These are phyloP conservation scores for Pseudogymnoascus sp. DNA, from an alignment of 2,329 filamentous ascomycete genomes.

Conservation along the genomic window DNA sequence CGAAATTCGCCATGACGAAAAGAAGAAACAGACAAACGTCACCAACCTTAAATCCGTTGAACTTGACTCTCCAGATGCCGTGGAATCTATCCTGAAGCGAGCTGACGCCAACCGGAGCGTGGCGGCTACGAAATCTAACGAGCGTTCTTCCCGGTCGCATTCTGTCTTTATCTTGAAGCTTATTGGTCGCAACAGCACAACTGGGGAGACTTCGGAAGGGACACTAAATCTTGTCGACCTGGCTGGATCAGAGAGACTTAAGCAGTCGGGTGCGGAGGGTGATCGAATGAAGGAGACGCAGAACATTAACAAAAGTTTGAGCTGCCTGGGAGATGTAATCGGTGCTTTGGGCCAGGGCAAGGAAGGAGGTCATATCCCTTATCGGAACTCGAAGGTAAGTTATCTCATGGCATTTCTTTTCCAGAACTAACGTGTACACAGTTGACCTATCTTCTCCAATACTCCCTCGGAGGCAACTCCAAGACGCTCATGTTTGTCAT, in stretches of 20 bases:
- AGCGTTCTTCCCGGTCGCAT: constrained; percentile 87
- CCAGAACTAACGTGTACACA: constrained; percentile 27
- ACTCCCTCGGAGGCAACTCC: constrained; percentile 86
- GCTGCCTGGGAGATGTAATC: constrained; percentile 89
- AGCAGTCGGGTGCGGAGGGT: constrained; percentile 78
- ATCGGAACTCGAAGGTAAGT: constrained; percentile 82
- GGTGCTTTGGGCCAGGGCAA: constrained; percentile 80
- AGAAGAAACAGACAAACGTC: constrained; percentile 72
- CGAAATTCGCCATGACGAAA: constrained; percentile 79
- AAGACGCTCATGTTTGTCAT: constrained; percentile 99
- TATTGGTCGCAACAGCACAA: constrained; percentile 56
- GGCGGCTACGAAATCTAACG: constrained; percentile 95
- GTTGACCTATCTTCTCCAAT: constrained; percentile 90
- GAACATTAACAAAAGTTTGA: constrained; percentile 92
- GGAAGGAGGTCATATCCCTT: constrained; percentile 73
- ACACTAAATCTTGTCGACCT: constrained; percentile 94
- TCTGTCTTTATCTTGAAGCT: constrained; percentile 91
- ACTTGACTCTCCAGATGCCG: constrained; percentile 70
- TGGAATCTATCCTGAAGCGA: constrained; percentile 69
- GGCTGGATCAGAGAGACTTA: constrained; percentile 83
- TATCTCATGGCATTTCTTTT: background rate
- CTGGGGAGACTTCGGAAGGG: constrained; percentile 78
- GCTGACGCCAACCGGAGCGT: constrained; percentile 84
- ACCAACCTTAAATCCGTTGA: constrained; percentile 68
- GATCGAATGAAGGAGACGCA: constrained; percentile 89